phyloP scores from a whole-genome alignment of 108 stramenopile genomes.

The Parmales sp. region DNA sequence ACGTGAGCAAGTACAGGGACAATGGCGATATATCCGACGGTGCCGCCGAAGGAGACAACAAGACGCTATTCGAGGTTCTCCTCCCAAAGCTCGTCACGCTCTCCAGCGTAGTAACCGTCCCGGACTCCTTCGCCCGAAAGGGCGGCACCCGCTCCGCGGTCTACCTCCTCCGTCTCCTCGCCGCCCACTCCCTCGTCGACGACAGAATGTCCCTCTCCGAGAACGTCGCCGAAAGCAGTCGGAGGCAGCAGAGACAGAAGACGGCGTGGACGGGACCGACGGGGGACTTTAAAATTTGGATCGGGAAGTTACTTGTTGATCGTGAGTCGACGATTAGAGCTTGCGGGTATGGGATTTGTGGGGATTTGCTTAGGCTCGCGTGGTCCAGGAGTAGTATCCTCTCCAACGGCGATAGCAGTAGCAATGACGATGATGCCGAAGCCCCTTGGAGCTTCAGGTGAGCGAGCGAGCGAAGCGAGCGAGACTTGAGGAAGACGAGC shows the following conservation, averaged over 20 bases:
- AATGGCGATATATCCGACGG: neutral
- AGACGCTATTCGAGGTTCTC: neutral
- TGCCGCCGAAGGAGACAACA: neutral
- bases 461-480: too few species aligned
- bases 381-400: neutral
- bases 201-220: neutral
- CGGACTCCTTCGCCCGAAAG: constrained; percentile 1
- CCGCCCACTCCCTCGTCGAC: neutral
- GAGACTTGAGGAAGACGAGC: too few species aligned
- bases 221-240: neutral
- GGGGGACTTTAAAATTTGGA: neutral
- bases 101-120: neutral
- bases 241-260: constrained; percentile 2
- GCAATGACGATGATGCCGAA: neutral
- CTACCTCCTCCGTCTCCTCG: neutral
- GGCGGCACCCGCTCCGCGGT: neutral
- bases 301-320: neutral
- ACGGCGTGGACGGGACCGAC: neutral
- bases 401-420: neutral
- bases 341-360: neutral
- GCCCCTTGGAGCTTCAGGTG: too few species aligned
- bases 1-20: neutral
- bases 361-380: neutral
- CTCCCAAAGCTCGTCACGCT: constrained; percentile 5
- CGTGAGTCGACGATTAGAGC: neutral